Base-by-base conservation (phyloP, 257 asterid species). In the Handroanthus guayacan region DNA sequence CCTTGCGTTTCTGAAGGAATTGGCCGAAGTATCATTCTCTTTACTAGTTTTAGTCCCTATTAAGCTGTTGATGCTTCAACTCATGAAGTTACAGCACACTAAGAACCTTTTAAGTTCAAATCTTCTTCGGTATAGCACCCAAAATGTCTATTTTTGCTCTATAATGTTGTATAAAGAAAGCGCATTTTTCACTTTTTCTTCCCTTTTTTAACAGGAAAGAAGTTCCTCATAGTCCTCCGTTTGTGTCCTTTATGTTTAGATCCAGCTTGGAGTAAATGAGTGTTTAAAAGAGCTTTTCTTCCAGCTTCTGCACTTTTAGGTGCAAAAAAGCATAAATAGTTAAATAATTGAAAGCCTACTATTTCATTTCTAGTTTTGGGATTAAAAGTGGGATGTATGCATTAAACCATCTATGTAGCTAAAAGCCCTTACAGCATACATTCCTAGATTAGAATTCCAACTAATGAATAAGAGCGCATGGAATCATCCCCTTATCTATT, bases 1-100 rank as follows among this genome's bases (percentile, higher is more conserved):
- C 91, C 34, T 9, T 16, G 71, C 84, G 5, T 88, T 91, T 78
- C 82, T 95, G 56, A 89, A 82, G 83, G 90, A 86, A 52, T 78
- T 91, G 83, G 88, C 92, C 0, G 74, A 45, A 71, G 78, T 84
- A 36, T 77, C 91, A 20, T 9, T 20, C 34, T 71, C 6, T 67
- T 3, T 61, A 68, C 47, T 60, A 25, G 69, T 17, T 37, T 44
- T 72, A 79, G 39, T 55, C 78, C 77, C 10, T 38, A 69, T 52
- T 51, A 69, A 77, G 76, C 56, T 75, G 62, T 1, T 38, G 20
- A 37, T 44, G 74, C 55, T 16, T 18, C 44, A 13, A 20, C 14
- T 51, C 2, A 17, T 58, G 25, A 58, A 71, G 61, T 38, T 61
- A 47, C 11, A 37, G 62, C 67, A 72, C 43, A 14, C 5, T 50